phyloP scores from a whole-genome alignment of 768 basidiomycete genomes.

The Russula dissimulans region DNA sequence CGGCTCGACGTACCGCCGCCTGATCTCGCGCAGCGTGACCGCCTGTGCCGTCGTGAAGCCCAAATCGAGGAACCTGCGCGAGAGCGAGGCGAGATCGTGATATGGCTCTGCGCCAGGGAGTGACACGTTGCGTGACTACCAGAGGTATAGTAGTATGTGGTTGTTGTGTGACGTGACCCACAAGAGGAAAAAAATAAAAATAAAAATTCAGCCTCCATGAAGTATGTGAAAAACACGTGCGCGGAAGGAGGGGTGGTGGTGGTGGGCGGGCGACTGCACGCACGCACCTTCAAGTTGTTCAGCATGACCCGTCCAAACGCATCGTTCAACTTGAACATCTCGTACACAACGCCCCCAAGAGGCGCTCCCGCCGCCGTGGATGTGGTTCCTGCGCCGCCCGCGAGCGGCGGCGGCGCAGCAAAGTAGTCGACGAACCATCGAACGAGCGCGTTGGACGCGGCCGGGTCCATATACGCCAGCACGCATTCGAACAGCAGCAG shows the following conservation, averaged over 20 bases:
- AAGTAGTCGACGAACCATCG: constrained; percentile 64
- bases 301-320: constrained; percentile 90
- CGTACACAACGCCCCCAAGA: constrained; percentile 67
- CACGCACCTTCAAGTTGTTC: constrained; percentile 66
- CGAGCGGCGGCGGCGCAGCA: not conserved
- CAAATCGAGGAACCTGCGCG: constrained; percentile 46
- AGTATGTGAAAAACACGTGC: not conserved
- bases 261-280: not conserved
- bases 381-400: no score
- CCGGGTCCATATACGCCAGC: constrained; percentile 73
- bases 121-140: constrained; percentile 34
- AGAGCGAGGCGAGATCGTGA: constrained; percentile 45
- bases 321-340: constrained; percentile 88
- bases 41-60: constrained; percentile 50
- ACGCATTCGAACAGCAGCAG: constrained; percentile 91
- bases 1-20: constrained; percentile 37
- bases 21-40: constrained; percentile 61
- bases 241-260: not conserved
- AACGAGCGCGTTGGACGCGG: constrained; percentile 48
- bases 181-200: no score
- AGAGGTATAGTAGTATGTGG: not conserved
- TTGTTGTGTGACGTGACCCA: no score
- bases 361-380: constrained; percentile 15
- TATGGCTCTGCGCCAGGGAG: constrained; percentile 69
- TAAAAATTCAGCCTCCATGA: no score